These are phyloP conservation scores for Chlorella sp. DNA, from an alignment of 139 green algal genomes.

Conservation along the genomic window DNA sequence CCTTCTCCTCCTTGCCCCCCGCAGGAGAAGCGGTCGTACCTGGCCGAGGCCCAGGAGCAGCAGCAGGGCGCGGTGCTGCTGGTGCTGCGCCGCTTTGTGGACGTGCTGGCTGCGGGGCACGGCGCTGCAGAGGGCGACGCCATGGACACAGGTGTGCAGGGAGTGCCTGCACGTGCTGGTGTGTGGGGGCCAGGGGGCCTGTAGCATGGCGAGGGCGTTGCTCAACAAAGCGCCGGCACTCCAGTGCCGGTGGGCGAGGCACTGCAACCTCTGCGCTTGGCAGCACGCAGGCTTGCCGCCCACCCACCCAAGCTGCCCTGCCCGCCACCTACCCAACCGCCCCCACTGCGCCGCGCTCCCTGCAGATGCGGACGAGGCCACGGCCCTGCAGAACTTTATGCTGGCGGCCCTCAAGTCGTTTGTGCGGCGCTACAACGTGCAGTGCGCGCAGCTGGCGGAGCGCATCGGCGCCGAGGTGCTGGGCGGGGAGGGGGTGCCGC, in stretches of 20 bases:
- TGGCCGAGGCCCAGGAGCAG: conserved; percentile 34
- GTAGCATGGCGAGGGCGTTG: neutral
- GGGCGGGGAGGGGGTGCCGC: conserved; percentile 8
- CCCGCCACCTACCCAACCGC: neutral
- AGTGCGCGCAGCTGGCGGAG: conserved; percentile 30
- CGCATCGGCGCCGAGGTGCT: conserved; percentile 29
- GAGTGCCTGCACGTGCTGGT: too few species aligned
- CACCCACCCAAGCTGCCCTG: too few species aligned
- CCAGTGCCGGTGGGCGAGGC: too few species aligned
- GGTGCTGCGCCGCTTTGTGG: conserved; percentile 36
- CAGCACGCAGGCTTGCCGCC: too few species aligned
- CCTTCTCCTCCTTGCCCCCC: neutral
- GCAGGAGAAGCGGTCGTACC: conserved; percentile 35
- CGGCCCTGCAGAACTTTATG: conserved; percentile 34
- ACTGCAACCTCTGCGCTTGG: too few species aligned
- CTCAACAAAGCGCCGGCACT: too few species aligned
- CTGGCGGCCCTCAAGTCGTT: conserved; percentile 39
- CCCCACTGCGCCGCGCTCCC: too few species aligned
- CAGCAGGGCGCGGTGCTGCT: conserved; percentile 34
- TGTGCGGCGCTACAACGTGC: conserved; percentile 39
- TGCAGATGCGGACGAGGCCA: conserved; percentile 24
- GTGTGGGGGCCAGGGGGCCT: neutral
- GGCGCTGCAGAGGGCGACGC: conserved; percentile 10
- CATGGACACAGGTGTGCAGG: conserved; percentile 1
- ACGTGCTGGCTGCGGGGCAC: conserved; percentile 1